phyloP scores from a whole-genome alignment of 441 rosid species.

The Aquilaria agallochum region DNA sequence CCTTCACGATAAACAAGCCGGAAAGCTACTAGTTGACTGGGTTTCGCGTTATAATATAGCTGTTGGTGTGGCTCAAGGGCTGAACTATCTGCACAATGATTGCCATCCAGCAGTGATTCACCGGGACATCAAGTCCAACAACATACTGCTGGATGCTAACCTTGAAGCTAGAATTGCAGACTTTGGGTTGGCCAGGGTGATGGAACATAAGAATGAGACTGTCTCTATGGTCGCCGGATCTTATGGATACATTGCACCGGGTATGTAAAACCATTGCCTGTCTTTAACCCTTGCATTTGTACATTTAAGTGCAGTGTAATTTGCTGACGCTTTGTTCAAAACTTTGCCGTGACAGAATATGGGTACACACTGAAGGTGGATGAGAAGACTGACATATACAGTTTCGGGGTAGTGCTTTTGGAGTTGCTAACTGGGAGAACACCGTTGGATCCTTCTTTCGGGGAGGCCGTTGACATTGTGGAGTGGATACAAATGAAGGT shows the following conservation, averaged over 20 bases:
- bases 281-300: neutral
- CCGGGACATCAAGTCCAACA: slow-evolving; percentile 80
- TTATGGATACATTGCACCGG: slow-evolving; percentile 79
- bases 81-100: slow-evolving; percentile 72
- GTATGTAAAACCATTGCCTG: slow-evolving; percentile 16
- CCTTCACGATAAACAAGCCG: slow-evolving; percentile 45
- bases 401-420: slow-evolving; percentile 75
- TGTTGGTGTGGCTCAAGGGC: slow-evolving; percentile 74
- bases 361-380: slow-evolving; percentile 90
- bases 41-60: slow-evolving; percentile 72
- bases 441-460: slow-evolving; percentile 86
- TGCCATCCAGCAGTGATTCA: slow-evolving; percentile 73
- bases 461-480: slow-evolving; percentile 66
- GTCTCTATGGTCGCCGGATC: slow-evolving; percentile 86
- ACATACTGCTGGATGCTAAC: slow-evolving; percentile 61
- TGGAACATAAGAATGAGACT: slow-evolving; percentile 69
- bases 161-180: slow-evolving; percentile 73
- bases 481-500: slow-evolving; percentile 65
- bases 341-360: slow-evolving; percentile 45
- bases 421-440: slow-evolving; percentile 81
- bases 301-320: neutral
- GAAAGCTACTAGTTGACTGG: slow-evolving; percentile 64
- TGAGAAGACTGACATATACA: slow-evolving; percentile 92
- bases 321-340: neutral
- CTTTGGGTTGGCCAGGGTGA: slow-evolving; percentile 81